Evolutionary conservation across 1,284 basidiomycete genomes (phyloP), one percentile per base, ranked within the genome.

Genomic region (Rhodotorula sp.): DNA sequence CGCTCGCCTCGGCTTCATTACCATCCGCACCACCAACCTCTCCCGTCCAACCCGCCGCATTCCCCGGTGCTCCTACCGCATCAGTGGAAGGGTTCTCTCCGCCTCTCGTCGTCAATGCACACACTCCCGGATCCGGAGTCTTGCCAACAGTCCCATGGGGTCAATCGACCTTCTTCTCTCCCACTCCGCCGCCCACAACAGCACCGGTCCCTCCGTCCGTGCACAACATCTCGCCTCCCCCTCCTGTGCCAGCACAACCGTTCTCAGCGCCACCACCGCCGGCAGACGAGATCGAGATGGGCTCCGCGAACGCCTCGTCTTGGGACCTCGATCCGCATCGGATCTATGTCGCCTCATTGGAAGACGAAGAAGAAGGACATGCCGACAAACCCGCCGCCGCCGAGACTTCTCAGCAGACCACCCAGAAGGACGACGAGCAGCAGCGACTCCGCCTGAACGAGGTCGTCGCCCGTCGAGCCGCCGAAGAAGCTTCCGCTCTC

Each of bases 271-370:
- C 2, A 28, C 14, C 28, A 16, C 23, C n/a, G 19, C 55, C 7
- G 14, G 54, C 21, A 7, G 61, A 64, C 8, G 73, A 75, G n/a
- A 21, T 71, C 1, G 64, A 64, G 47, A 73, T 75, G 71, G 47
- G 45, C 6, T 47, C 62, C 23, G 57, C 55, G 0, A 28, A 55
- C 54, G 49, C 45, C 3, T 56, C 64, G 3, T 65, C 64, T 21
- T 70, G 64, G 65, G 69, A 73, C 43, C 28, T 73, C 31, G 62
- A 61, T n/a, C 64, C 64, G 6, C 67, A 76, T 54, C 49, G 67
- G n/a, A 55, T 71, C 60, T 71, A 76, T 64, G 67, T 74, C 49
- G 62, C 72, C 8, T 76, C 74, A 2, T 66, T 75, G 15, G 56
- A 55, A 1, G 62, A 58, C 45, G 62, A 67, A 38, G 68, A 67